Percentiles rank a stretch among this genome's conserved stretches.
phyloP scores from a whole-genome alignment of 768 basidiomycete genomes.

The Hebeloma cylindrosporum region DNA sequence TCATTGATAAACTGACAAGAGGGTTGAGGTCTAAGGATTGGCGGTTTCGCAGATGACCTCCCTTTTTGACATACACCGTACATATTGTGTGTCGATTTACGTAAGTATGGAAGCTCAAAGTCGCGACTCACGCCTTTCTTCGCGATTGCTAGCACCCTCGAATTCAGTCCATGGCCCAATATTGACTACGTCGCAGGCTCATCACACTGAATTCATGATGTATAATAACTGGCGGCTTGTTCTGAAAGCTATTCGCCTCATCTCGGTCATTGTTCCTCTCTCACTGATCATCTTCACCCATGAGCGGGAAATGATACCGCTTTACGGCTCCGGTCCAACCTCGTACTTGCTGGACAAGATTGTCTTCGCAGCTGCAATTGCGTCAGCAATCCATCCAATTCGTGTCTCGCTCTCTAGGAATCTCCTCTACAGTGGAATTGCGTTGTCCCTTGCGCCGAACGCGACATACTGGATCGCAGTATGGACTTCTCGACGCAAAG shows the following conservation, averaged over 20 bases:
- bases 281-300: constrained; percentile 65
- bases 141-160: no score
- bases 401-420: constrained; percentile 31
- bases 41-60: no score
- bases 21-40: constrained; percentile 12
- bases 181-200: no score
- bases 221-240: no score
- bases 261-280: constrained; percentile 30
- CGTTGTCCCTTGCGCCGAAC: constrained; percentile 52
- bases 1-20: constrained; percentile 23
- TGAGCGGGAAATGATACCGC: constrained; percentile 60
- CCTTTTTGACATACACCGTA: no score
- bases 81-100: no score
- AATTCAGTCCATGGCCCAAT: no score
- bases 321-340: constrained; percentile 65
- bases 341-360: constrained; percentile 45
- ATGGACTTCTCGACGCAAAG: constrained; percentile 52
- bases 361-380: constrained; percentile 33
- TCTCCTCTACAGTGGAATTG: constrained; percentile 38
- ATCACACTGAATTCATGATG: no score
- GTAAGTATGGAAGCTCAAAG: no score
- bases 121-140: no score
- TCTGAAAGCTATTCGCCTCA: constrained; percentile 12
- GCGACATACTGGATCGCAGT: constrained; percentile 68
- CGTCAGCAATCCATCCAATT: constrained; percentile 41